Evolutionary conservation across 192 early-diverging fungal genomes (phyloP).

Genomic region (Gorgonomyces haynaldii): DNA sequence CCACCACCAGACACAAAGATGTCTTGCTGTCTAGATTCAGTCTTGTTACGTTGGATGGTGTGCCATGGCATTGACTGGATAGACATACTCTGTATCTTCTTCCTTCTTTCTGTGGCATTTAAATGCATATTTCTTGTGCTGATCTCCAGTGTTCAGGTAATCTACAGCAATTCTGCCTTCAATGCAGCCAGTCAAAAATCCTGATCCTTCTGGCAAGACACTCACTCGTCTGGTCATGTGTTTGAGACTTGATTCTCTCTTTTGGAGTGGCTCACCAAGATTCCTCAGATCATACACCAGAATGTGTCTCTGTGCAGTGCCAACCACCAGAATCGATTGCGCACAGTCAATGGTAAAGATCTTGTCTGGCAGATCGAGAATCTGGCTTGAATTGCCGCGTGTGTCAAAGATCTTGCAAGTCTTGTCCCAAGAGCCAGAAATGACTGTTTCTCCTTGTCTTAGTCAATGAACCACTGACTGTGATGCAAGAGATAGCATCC

Average conservation of each 20-base stretch:
- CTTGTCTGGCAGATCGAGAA: conserved; percentile 56
- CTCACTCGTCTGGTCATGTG: conserved; percentile 76
- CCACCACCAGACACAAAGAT: conserved; percentile 95
- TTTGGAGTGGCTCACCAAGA: conserved; percentile 58
- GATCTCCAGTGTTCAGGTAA: conserved; percentile 65
- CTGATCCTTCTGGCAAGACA: conserved; percentile 76
- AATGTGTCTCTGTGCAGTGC: conserved; percentile 65
- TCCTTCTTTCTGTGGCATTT: conserved; percentile 83
- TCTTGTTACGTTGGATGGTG: conserved; percentile 72
- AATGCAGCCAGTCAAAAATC: conserved; percentile 82
- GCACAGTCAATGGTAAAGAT: conserved; percentile 74
- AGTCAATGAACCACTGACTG: background rate
- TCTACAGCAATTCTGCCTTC: conserved; percentile 93
- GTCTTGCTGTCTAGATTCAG: conserved; percentile 44
- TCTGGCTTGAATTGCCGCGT: conserved; percentile 26
- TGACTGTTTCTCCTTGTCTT: conserved; percentile 38
- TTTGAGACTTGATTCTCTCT: conserved; percentile 69
- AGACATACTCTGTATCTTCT: conserved; percentile 72
- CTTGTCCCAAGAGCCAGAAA: conserved; percentile 90
- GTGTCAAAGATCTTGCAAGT: conserved; percentile 69
- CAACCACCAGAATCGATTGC: conserved; percentile 61
- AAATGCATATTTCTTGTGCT: conserved; percentile 83
- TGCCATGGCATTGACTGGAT: conserved; percentile 85
- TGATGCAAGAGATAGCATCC: background rate
- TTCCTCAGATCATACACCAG: conserved; percentile 80